Evolutionary conservation across 192 early-diverging fungal genomes (phyloP), one percentile per base, ranked within the genome.

Genomic region (Pilaira anomala): DNA sequence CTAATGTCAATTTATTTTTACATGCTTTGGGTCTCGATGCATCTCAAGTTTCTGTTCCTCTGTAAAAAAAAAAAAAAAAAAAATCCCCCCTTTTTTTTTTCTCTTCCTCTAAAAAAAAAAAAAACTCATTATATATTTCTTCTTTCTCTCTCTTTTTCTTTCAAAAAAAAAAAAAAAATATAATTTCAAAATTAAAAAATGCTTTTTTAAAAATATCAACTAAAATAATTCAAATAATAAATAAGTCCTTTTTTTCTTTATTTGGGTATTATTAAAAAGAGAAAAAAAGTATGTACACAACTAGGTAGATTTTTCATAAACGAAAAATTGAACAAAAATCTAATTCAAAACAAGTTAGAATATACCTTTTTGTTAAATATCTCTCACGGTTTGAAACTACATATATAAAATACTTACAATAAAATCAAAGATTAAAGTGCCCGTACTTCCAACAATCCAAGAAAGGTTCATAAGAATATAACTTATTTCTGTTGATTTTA

Each of bases 1-100:
- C 79, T 29, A 97, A 97, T 71, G 92, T 95, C 51, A 96, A 98
- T 73, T 61, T 98, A 65, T 98, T 98, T 73, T 78, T 98, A 62
- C 94, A 96, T 73, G 93, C 97, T 1, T 83, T 98, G 30, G 96
- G 96, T 1, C 71, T 98, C 62, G 93, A 96, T 80, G 92, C 91
- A 9, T 82, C 81, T 19, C 90, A 93, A 71, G 75, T 95, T 9
- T 65, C 80, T 25, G 71, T 76, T 24, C 80, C 78, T 21, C 28
- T 58, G 39, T 69, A 69, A 64, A 39, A 24, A 46, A 29, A 60
- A 21, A 39, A 8, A 12, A n/a, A n/a, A n/a, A n/a, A n/a, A n/a
- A n/a, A n/a, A n/a, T n/a, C n/a, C n/a, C n/a, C n/a, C n/a, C n/a
- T n/a, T 19, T 60, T 14, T 25, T 8, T 30, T 8, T 40, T 25